phyloP scores from a whole-genome alignment of 2,329 filamentous ascomycete species.

The Calonectria fujianensis region DNA sequence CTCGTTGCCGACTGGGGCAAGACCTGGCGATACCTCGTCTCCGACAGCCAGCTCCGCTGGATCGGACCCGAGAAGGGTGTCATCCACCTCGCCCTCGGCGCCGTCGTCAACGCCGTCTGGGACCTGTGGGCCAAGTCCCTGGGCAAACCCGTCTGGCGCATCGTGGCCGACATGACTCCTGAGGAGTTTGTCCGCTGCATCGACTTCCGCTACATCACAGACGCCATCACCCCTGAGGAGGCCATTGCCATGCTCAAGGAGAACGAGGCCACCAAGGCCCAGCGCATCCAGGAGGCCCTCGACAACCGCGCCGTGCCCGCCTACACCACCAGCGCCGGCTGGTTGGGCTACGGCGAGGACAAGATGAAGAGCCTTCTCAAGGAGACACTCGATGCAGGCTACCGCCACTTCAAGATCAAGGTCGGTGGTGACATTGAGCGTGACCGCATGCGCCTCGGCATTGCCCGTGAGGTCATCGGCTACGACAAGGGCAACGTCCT shows the following conservation, averaged over 20 bases:
- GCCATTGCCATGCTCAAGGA: conserved; percentile 82
- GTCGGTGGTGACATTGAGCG: conserved; percentile 84
- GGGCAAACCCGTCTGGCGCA: conserved; percentile 91
- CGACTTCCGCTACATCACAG: conserved; percentile 95
- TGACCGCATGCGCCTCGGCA: conserved; percentile 81
- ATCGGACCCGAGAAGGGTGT: conserved; percentile 96
- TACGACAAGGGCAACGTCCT: conserved; percentile 89
- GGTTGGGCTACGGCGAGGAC: conserved; percentile 92
- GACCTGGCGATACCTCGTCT: conserved; percentile 94
- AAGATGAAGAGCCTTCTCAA: conserved; percentile 86
- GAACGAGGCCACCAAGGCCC: conserved; percentile 79
- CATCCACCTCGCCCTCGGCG: conserved; percentile 92
- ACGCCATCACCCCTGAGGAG: conserved; percentile 92
- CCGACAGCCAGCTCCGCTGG: conserved; percentile 93
- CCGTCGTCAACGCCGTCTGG: conserved; percentile 94
- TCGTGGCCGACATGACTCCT: conserved; percentile 92
- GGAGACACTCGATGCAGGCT: conserved; percentile 85
- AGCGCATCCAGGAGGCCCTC: conserved; percentile 84
- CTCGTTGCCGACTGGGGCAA: conserved; percentile 88
- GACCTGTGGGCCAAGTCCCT: conserved; percentile 95
- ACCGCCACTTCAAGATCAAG: conserved; percentile 93
- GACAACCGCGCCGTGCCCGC: conserved; percentile 86
- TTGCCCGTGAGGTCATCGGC: conserved; percentile 87
- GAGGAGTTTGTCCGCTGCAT: conserved; percentile 92
- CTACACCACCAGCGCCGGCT: conserved; percentile 93